Evolutionary conservation across 805 yeast genomes (phyloP).

Genomic region (Tetrapisispora nanseiensis): DNA sequence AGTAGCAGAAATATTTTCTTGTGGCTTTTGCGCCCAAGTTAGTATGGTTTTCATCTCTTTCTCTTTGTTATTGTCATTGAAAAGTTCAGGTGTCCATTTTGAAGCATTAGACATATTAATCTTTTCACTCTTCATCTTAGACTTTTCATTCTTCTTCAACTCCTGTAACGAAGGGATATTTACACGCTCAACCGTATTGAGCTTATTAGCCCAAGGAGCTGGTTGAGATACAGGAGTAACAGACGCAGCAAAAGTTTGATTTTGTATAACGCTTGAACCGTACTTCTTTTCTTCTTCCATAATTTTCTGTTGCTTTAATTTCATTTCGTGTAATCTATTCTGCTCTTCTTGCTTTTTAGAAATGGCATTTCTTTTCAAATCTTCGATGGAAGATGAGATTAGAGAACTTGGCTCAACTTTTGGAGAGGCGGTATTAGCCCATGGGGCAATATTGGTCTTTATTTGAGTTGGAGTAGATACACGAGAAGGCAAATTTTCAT

Average conservation of each 20-base stretch:
- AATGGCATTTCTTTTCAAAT: slow-evolving; percentile 11
- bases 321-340: slow-evolving; percentile 2
- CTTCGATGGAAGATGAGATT: slow-evolving; percentile 11
- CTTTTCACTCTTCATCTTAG: slow-evolving; percentile 6
- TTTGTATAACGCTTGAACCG: slow-evolving; percentile 11
- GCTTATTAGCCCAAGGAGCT: slow-evolving; percentile 26
- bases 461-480: slow-evolving; percentile 9
- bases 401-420: slow-evolving; percentile 9
- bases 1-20: slow-evolving; percentile 6
- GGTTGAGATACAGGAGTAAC: slow-evolving; percentile 5
- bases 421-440: slow-evolving; percentile 18
- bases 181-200: slow-evolving; percentile 11
- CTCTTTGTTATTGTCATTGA: slow-evolving; percentile 16
- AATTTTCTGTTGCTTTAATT: slow-evolving; percentile 5
- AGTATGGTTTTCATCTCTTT: slow-evolving; percentile 16
- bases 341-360: slow-evolving; percentile 7
- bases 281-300: slow-evolving; percentile 2
- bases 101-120: slow-evolving; percentile 12
- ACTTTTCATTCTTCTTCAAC: slow-evolving; percentile 12
- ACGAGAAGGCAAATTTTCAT: slow-evolving; percentile 8
- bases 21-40: slow-evolving; percentile 24
- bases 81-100: slow-evolving; percentile 14
- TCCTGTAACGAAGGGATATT: slow-evolving; percentile 13
- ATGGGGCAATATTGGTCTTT: slow-evolving; percentile 17
- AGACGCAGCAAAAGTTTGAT: slow-evolving; percentile 13